Conservation (phyloP, 78 protist species). For the Protostelium mycophagum region DNA sequence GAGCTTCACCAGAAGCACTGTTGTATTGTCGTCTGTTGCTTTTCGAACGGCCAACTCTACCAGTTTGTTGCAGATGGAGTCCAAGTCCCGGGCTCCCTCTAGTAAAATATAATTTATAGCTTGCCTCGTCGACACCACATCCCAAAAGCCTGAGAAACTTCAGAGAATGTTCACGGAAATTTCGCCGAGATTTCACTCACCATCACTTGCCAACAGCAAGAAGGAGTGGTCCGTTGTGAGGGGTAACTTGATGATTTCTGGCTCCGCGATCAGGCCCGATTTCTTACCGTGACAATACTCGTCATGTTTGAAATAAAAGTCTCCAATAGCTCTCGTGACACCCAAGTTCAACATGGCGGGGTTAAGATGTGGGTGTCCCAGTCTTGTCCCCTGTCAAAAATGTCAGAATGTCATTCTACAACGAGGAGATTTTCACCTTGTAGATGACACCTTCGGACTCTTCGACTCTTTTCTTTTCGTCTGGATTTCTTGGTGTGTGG, state of each 20-base stretch:
- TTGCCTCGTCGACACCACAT: neutral
- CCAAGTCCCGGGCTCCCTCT: neutral
- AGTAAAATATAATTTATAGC: neutral
- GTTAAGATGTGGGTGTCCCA: neutral
- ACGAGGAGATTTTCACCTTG: neutral
- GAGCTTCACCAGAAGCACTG: neutral
- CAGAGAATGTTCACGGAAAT: neutral
- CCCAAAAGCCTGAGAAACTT: neutral
- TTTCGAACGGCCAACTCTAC: neutral
- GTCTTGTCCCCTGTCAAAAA: neutral
- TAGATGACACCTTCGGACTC: neutral
- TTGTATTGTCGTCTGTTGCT: neutral
- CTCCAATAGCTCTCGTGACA: neutral
- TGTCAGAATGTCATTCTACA: neutral
- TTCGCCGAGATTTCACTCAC: neutral
- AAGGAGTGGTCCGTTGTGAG: slow-evolving; percentile 1
- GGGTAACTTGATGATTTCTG: neutral
- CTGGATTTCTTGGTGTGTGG: neutral
- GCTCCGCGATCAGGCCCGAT: neutral
- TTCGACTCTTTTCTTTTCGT: neutral
- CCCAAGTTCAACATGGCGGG: neutral
- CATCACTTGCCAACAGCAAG: neutral
- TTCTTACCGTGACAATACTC: neutral
- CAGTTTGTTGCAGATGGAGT: neutral
- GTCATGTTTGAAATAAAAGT: neutral